These are phyloP conservation scores for Xylaria venustula DNA, from an alignment of 495 filamentous ascomycete species.

Conservation along the genomic window DNA sequence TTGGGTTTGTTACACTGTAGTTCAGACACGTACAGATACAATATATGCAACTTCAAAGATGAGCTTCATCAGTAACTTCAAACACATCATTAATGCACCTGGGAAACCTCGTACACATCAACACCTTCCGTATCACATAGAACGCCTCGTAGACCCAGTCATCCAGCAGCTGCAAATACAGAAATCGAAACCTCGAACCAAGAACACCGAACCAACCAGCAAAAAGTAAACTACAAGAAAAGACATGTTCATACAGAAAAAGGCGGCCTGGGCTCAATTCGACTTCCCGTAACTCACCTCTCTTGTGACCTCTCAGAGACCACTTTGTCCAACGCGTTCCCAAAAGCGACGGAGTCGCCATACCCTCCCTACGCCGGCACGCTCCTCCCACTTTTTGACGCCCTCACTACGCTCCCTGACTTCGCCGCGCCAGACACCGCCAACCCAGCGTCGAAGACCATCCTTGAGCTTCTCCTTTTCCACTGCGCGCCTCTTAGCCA, in stretches of 20 bases:
- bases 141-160: background rate
- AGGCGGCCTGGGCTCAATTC: background rate
- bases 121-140: background rate
- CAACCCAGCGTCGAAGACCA: constrained; percentile 49
- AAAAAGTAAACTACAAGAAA: background rate
- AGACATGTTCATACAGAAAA: background rate
- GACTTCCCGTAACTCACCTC: background rate
- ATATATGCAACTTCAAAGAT: background rate
- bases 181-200: background rate
- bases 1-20: background rate
- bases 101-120: background rate
- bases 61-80: background rate
- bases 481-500: constrained; percentile 46
- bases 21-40: background rate
- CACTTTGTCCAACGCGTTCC: constrained; percentile 40
- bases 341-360: constrained; percentile 52
- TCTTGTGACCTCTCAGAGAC: constrained; percentile 10
- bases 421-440: constrained; percentile 43
- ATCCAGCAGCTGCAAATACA: constrained; percentile 2
- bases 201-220: background rate
- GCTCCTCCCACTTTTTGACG: constrained; percentile 40
- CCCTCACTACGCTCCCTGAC: constrained; percentile 39
- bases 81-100: background rate
- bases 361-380: constrained; percentile 45
- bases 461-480: constrained; percentile 59